phyloP scores from a whole-genome alignment of 2,329 filamentous ascomycete genomes.

The Parastagonospora nodorum region DNA sequence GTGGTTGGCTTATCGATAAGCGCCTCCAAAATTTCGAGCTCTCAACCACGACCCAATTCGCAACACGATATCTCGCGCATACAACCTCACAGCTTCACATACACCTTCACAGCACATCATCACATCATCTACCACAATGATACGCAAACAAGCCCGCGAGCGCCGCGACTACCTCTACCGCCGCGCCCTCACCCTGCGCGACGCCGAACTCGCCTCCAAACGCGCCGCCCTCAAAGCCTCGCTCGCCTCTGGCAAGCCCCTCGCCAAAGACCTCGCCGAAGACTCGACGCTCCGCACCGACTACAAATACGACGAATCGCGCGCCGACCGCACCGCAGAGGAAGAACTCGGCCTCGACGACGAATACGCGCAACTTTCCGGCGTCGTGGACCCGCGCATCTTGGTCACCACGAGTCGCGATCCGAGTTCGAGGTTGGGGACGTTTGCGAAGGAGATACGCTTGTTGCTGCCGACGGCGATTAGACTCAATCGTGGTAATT shows the following conservation, averaged over 20 bases:
- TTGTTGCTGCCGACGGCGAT: conserved; percentile 84
- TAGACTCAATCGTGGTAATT: conserved; percentile 87
- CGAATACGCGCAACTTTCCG: conserved; percentile 90
- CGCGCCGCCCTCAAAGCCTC: conserved; percentile 84
- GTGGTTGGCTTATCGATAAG: not conserved
- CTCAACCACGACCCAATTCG: not conserved
- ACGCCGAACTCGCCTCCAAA: conserved; percentile 93
- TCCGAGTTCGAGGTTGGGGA: conserved; percentile 80
- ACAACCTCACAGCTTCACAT: not conserved
- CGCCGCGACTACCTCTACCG: conserved; percentile 82
- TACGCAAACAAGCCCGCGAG: conserved; percentile 69
- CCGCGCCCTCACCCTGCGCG: conserved; percentile 73
- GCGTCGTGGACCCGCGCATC: conserved; percentile 85
- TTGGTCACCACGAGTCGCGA: conserved; percentile 90
- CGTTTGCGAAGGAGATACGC: conserved; percentile 91
- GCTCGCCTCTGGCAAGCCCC: conserved; percentile 84
- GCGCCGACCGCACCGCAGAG: conserved; percentile 67
- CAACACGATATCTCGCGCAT: not conserved
- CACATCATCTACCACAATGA: conserved; percentile 28
- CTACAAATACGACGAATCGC: conserved; percentile 91
- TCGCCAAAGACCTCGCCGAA: conserved; percentile 81
- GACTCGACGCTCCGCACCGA: conserved; percentile 84
- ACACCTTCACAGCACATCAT: not conserved
- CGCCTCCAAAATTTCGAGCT: not conserved
- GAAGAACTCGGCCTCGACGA: conserved; percentile 80